Conservation (phyloP, 495 filamentous ascomycete genomes). For the Cudoniella acicularis region DNA sequence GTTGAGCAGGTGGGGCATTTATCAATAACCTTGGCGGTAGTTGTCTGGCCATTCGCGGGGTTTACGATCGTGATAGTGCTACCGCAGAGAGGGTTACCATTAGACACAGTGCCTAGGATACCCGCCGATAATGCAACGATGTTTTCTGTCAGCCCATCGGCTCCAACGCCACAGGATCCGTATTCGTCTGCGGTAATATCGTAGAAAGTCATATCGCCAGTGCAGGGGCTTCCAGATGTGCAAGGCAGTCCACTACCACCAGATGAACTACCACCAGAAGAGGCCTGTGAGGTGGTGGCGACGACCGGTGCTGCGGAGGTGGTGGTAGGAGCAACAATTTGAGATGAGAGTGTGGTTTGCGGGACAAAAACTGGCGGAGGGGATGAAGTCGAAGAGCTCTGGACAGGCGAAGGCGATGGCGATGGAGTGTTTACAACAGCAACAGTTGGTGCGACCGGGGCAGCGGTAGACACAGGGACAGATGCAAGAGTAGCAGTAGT, state of each 20-base stretch:
- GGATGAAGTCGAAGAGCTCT: no score
- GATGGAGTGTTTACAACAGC: slow-evolving; percentile 6
- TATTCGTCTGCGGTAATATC: slow-evolving; percentile 7
- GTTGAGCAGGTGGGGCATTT: slow-evolving; percentile 67
- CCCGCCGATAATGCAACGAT: slow-evolving; percentile 23
- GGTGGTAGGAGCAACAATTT: background rate
- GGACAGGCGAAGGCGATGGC: no score
- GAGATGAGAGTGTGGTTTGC: slow-evolving; percentile 20
- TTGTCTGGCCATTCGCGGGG: slow-evolving; percentile 58
- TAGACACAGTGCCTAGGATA: slow-evolving; percentile 50
- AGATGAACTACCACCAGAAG: background rate
- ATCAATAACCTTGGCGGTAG: slow-evolving; percentile 63
- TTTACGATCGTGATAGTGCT: no score
- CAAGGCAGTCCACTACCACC: slow-evolving; percentile 11
- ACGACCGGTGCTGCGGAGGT: slow-evolving; percentile 3
- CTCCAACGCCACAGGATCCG: slow-evolving; percentile 23
- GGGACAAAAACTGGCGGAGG: slow-evolving; percentile 14
- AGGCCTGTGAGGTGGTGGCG: background rate
- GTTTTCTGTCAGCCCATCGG: slow-evolving; percentile 16
- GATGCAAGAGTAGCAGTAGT: slow-evolving; percentile 1
- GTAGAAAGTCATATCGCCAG: slow-evolving; percentile 27
- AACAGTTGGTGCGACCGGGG: background rate
- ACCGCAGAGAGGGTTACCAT: slow-evolving; percentile 61
- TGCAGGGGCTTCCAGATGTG: slow-evolving; percentile 17
- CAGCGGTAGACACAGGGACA: slow-evolving; percentile 1